Evolutionary conservation across 768 basidiomycete genomes (phyloP), one percentile per base, ranked within the genome.

Genomic region (Pholiota conissans): DNA sequence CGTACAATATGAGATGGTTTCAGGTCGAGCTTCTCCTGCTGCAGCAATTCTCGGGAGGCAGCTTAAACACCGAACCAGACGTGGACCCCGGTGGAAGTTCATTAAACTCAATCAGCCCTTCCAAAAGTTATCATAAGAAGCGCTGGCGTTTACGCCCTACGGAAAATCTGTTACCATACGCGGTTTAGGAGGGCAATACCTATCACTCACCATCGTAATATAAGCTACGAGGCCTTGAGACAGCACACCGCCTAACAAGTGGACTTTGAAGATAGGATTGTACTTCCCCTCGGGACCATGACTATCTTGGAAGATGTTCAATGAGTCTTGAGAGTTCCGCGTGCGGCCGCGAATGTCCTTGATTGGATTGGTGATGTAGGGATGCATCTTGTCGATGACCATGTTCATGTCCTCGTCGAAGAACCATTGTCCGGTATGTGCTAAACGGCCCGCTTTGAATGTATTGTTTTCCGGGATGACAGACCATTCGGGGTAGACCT

Each of bases 391-490:
- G 60, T 82, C 81, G 11, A 84, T 68, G 14, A 76, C 69, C 35
- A 75, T 59, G 58, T 82, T 82, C 45, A 82, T 68, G 2, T 79
- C 78, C 57, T 84, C 82, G 39, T 83, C 80, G 49, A 84, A 84
- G 74, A 83, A 84, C 65, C 80, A 83, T 59, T 84, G 82, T 1
- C 82, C 82, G 14, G 74, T 73, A 62, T 84, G 82, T 1, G 72
- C 66, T 2, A 82, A 72, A 5, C 75, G 71, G 1, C 74, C 73
- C n/a, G 76, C 75, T 18, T 64, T 69, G 69, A 79, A 83, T 0
- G 79, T 78, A 39, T 75, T 75, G 61, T 81, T 82, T 6, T 57
- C 61, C 6, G 72, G 70, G 18, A 77, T 69, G 2, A 69, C 61
- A 0, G 66, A 69, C 82, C 82, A 84, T 55, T 73, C 74, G 1